Base-by-base conservation (phyloP, 805 yeast genomes). In the Candida dajiaensis region DNA sequence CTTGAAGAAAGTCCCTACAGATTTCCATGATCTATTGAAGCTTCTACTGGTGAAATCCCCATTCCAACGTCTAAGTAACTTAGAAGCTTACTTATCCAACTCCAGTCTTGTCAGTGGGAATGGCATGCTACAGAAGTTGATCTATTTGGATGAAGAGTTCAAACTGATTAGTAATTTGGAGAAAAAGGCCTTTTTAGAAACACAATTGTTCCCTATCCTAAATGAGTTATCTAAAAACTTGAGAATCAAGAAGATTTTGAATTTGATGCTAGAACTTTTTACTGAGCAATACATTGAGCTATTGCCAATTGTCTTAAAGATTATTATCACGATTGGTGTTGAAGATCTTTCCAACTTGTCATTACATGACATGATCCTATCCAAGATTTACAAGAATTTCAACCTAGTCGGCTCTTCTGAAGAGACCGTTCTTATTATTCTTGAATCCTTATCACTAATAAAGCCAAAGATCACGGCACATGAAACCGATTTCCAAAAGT, bases 281-380 rank as follows among this genome's bases (percentile, higher is more conserved):
- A 61, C 31, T 6, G 75, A 66, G 29, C 66, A 68, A 42, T 72
- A 71, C 28, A 65, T 62, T 13, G 58, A 66, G 13, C 63, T 76
- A 49, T 68, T 78, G 7, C 72, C 74, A 37, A 65, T 62, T 38
- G 73, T 78, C 11, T 64, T 83, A 41, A 72, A 74, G 21, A 75
- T 85, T 38, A 71, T 87, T 9, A 67, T 89, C 15, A 65, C 72
- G 11, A 77, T 89, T 43, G 88, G 95, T 5, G 15, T 43, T 0
- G 64, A 75, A 21, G 73, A 72, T 6, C 66, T 92, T 52, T 87
- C 96, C 4, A 83, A 82, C 53, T 70, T 89, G 41, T 76, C 95
- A 0, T 94, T 92, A 62, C 77, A 80, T 48, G 95, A 88, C 54
- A 71, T 77, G 47, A 72, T 89, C 11, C 74, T 77, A 56, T 82